These are phyloP conservation scores for Ogataea siamensis DNA, from an alignment of 805 yeast species.

Conservation along the genomic window DNA sequence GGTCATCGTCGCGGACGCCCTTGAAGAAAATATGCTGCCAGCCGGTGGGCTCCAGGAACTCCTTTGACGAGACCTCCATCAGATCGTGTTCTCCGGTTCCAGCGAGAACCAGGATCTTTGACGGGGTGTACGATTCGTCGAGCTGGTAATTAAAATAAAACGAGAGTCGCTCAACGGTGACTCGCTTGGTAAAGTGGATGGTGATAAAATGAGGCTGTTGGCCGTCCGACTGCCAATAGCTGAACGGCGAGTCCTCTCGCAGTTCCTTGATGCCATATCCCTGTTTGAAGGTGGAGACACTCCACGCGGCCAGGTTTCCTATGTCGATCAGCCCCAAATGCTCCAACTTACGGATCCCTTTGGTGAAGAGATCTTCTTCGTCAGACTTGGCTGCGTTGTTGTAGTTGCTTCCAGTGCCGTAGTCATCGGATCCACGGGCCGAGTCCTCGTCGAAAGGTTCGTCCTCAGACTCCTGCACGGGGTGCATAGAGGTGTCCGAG, in stretches of 20 bases:
- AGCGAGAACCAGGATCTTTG: conserved; percentile 58
- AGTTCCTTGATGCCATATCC: conserved; percentile 73
- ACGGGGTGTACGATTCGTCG: conserved; percentile 95
- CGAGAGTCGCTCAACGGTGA: conserved; percentile 63
- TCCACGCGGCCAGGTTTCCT: conserved; percentile 82
- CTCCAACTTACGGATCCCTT: conserved; percentile 57
- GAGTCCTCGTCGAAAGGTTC: conserved; percentile 15
- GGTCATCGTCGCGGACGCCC: conserved; percentile 51
- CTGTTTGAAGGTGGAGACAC: conserved; percentile 69
- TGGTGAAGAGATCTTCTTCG: conserved; percentile 22
- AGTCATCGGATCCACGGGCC: conserved; percentile 10
- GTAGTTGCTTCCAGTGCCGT: conserved; percentile 10
- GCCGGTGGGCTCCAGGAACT: conserved; percentile 66
- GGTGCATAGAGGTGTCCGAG: conserved; percentile 8
- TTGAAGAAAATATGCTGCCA: conserved; percentile 70
- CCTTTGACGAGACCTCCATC: conserved; percentile 58
- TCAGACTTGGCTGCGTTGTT: conserved; percentile 16
- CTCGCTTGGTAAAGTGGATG: conserved; percentile 75
- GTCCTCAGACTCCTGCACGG: conserved; percentile 11
- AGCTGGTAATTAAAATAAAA: conserved; percentile 65
- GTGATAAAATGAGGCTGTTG: conserved; percentile 80
- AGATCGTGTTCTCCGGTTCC: conserved; percentile 82
- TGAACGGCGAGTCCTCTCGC: conserved; percentile 65
- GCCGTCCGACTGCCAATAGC: conserved; percentile 96
- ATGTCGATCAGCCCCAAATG: conserved; percentile 64